Evolutionary conservation across 441 rosid species (phyloP).

Genomic region (Pelargonium australe): DNA sequence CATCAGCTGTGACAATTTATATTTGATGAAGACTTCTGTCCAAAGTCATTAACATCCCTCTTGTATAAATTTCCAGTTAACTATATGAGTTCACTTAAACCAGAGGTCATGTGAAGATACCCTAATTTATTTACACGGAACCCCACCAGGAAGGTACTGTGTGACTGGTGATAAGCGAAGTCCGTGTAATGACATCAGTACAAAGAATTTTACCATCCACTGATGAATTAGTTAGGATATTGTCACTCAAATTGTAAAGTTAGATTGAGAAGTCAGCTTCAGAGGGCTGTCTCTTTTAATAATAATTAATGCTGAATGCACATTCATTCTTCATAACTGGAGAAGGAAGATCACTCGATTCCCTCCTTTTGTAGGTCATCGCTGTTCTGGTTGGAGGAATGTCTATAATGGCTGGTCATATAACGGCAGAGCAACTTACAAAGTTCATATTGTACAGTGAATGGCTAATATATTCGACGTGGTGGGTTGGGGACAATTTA

Average conservation of each 20-base stretch:
- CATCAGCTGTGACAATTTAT: not conserved
- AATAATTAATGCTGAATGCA: not conserved
- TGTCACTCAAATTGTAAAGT: not conserved
- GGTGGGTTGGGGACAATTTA: constrained; percentile 95
- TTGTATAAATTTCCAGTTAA: not conserved
- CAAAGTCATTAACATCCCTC: not conserved
- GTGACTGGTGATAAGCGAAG: too few species aligned
- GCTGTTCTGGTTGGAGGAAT: constrained; percentile 86
- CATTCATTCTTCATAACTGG: too few species aligned
- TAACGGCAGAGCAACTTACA: constrained; percentile 88
- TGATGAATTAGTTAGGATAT: not conserved
- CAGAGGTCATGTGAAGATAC: too few species aligned
- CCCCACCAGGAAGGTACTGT: too few species aligned
- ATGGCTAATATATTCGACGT: constrained; percentile 90
- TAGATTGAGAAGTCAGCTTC: not conserved
- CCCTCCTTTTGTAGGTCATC: constrained; percentile 47
- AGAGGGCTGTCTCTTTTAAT: not conserved
- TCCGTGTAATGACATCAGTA: not conserved
- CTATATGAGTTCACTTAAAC: too few species aligned
- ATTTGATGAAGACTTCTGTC: not conserved
- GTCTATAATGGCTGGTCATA: constrained; percentile 72
- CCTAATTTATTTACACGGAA: too few species aligned
- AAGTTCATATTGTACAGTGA: constrained; percentile 90
- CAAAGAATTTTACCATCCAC: not conserved
- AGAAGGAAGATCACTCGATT: too few species aligned